Evolutionary conservation across 2,329 filamentous ascomycete genomes (phyloP).

Genomic region (Diaporthe humulicola): DNA sequence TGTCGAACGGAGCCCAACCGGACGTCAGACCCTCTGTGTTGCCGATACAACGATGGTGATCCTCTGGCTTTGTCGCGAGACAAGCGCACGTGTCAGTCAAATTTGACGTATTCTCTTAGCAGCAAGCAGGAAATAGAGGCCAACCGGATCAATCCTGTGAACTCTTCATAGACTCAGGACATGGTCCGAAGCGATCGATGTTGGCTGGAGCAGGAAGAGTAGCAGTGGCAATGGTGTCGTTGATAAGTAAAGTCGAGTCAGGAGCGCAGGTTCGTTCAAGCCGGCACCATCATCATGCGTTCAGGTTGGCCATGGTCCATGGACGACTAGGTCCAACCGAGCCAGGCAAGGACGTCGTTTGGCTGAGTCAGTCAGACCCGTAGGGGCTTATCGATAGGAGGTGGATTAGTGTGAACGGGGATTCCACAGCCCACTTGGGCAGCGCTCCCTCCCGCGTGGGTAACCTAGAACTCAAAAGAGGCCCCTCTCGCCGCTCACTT

Average conservation of each 20-base stretch:
- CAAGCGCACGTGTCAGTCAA: conserved; percentile 42
- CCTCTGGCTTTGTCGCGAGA: conserved; percentile 37
- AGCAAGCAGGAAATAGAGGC: conserved; percentile 43
- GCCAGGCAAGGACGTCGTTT: conserved; percentile 13
- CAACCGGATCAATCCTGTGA: conserved; percentile 49
- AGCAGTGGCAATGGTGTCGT: background rate
- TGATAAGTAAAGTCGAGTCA: background rate
- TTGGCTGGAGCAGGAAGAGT: conserved; percentile 8
- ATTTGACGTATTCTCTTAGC: conserved; percentile 27
- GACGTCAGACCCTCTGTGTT: conserved; percentile 15
- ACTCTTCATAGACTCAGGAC: conserved; percentile 43
- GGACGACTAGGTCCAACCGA: background rate
- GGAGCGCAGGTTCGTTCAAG: background rate
- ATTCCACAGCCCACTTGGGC: background rate
- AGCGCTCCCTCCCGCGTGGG: background rate
- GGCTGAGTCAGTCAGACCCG: conserved; percentile 28
- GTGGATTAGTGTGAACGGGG: background rate
- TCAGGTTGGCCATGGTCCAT: background rate
- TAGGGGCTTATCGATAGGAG: conserved; percentile 24
- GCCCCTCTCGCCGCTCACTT: background rate
- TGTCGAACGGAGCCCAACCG: conserved; percentile 29
- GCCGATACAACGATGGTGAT: conserved; percentile 33
- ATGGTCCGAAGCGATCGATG: conserved; percentile 39
- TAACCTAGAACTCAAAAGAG: background rate
- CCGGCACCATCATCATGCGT: background rate